Percentiles rank a stretch among this genome's conserved stretches.
Conservation (phyloP, 2,329 filamentous ascomycete genomes). For the Alternaria sp. region DNA sequence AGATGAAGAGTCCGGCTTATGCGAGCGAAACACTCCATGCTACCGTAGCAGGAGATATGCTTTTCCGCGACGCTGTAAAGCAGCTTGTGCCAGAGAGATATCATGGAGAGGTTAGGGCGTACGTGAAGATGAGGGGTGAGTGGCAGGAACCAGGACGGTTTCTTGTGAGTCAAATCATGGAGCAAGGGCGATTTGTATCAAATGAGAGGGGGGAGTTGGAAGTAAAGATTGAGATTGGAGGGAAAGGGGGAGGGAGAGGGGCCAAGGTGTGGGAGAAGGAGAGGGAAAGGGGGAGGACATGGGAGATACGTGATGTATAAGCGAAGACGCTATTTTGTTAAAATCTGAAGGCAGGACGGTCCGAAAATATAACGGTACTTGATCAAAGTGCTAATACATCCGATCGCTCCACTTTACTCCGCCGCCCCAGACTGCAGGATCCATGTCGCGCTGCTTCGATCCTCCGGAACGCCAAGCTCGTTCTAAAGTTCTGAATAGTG, state of each 20-base stretch:
- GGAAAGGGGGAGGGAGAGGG: neutral
- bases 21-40: slow-evolving; percentile 3
- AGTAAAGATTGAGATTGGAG: slow-evolving; percentile 11
- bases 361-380: slow-evolving; percentile 3
- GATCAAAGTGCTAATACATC: slow-evolving; percentile 13
- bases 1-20: neutral
- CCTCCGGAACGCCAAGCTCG: slow-evolving; percentile 29
- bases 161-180: slow-evolving; percentile 15
- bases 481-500: slow-evolving; percentile 34
- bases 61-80: slow-evolving; percentile 18
- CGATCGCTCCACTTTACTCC: slow-evolving; percentile 10
- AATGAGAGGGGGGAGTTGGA: slow-evolving; percentile 18
- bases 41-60: slow-evolving; percentile 22
- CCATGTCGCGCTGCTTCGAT: slow-evolving; percentile 6
- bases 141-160: slow-evolving; percentile 17
- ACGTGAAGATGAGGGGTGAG: slow-evolving; percentile 18
- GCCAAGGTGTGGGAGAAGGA: slow-evolving; percentile 20
- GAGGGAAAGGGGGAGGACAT: slow-evolving; percentile 14
- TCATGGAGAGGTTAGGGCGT: neutral
- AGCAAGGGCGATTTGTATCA: slow-evolving; percentile 4
- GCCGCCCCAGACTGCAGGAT: slow-evolving; percentile 7
- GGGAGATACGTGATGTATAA: slow-evolving; percentile 14
- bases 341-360: neutral
- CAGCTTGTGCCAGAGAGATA: slow-evolving; percentile 16
- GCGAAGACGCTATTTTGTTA: neutral